A percentile compares a stretch with the other conserved stretches of the same genome.
phyloP scores from a whole-genome alignment of 441 rosid genomes.

The Corymbia citriodora region DNA sequence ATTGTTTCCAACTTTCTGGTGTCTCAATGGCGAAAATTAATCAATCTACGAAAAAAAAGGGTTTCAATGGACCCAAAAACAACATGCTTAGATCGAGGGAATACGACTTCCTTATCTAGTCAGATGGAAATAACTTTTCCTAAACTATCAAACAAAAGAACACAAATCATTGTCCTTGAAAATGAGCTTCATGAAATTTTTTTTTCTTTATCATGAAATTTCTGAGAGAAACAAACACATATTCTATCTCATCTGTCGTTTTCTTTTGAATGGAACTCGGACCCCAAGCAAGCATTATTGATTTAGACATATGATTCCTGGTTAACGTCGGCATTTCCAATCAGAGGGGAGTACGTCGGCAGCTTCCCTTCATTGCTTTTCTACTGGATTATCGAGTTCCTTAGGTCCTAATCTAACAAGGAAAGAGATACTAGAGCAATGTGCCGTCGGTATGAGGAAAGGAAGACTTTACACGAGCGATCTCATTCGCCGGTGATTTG shows the following conservation, averaged over 20 bases:
- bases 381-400: too few relatives aligned
- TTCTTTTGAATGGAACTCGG: neutral
- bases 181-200: neutral
- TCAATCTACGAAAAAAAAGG: neutral
- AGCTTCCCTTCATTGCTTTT: too few relatives aligned
- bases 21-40: neutral
- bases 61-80: accelerated
- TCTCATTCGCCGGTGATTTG: neutral
- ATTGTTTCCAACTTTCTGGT: neutral
- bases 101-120: neutral
- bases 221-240: neutral
- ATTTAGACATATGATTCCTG: neutral
- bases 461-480: neutral
- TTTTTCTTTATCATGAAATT: neutral
- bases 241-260: neutral
- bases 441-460: neutral
- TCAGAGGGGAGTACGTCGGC: neutral
- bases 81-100: neutral
- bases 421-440: neutral
- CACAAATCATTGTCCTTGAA: neutral
- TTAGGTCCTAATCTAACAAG: too few relatives aligned
- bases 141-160: neutral
- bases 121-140: neutral
- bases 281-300: neutral
- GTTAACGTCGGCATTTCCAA: neutral